Evolutionary conservation across 2,329 filamentous ascomycete genomes (phyloP).

Genomic region (Akanthomyces lecanii): DNA sequence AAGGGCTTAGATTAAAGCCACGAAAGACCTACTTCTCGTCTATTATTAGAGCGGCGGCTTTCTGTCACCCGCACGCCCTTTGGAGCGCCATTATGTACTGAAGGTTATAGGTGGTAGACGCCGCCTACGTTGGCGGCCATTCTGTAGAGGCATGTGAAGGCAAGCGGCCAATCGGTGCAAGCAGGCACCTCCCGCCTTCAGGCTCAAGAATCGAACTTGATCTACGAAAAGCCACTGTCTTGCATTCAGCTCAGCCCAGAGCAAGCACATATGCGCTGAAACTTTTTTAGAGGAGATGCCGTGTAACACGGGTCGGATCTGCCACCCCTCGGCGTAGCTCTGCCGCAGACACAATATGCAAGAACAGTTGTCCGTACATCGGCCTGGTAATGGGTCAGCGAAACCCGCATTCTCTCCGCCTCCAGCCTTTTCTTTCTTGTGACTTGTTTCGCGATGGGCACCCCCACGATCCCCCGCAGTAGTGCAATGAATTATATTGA

Average conservation of each 20-base stretch:
- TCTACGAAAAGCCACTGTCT: background rate
- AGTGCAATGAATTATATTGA: background rate
- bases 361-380: no score
- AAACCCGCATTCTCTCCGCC: no score
- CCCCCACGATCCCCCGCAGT: no score
- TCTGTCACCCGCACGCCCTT: background rate
- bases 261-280: background rate
- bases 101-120: background rate
- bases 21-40: no score
- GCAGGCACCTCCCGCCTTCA: no score
- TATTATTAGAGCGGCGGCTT: background rate
- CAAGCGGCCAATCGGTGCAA: background rate
- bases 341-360: no score
- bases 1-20: no score
- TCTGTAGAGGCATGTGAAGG: background rate
- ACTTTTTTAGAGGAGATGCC: background rate
- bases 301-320: background rate
- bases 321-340: background rate
- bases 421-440: no score
- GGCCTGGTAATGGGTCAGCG: no score
- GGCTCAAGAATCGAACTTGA: no score
- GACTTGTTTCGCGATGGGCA: no score
- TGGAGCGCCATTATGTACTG: background rate
- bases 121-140: background rate
- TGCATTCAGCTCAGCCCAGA: slow-evolving; percentile 4